phyloP scores from a whole-genome alignment of 768 basidiomycete genomes.

The Astraeus odoratus region DNA sequence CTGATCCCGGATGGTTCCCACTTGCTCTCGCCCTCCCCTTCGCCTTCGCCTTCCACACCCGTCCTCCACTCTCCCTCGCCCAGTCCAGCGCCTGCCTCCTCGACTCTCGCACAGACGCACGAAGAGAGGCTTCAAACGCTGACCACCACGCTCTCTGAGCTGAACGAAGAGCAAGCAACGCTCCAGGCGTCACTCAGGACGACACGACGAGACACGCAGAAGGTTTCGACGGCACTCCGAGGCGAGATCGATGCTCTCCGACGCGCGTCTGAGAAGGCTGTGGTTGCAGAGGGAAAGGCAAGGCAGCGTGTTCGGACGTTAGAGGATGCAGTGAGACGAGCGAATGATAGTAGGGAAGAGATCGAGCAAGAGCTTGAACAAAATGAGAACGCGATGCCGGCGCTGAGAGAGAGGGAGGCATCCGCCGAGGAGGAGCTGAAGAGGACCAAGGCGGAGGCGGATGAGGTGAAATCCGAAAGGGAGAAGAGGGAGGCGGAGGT shows the following conservation, averaged over 20 bases:
- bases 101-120: constrained; percentile 31
- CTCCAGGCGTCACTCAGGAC: constrained; percentile 67
- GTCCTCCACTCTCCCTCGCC: constrained; percentile 7
- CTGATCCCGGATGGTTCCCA: background rate
- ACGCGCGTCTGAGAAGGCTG: constrained; percentile 75
- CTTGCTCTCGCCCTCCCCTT: constrained; percentile 7
- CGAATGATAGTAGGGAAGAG: constrained; percentile 47
- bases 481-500: constrained; percentile 44
- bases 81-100: constrained; percentile 21
- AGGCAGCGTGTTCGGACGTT: constrained; percentile 82
- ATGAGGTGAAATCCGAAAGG: constrained; percentile 36
- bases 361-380: constrained; percentile 33
- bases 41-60: constrained; percentile 29
- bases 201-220: constrained; percentile 74
- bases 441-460: constrained; percentile 38
- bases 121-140: constrained; percentile 66
- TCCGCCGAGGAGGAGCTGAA: constrained; percentile 36
- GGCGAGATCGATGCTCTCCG: constrained; percentile 81
- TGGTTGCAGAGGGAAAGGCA: constrained; percentile 67
- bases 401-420: constrained; percentile 33
- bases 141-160: constrained; percentile 54
- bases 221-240: constrained; percentile 73
- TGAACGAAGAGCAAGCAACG: constrained; percentile 61
- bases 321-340: constrained; percentile 82
- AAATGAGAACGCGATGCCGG: constrained; percentile 35